Conservation (phyloP, 192 early-diverging fungal genomes). For the Backusella circina region DNA sequence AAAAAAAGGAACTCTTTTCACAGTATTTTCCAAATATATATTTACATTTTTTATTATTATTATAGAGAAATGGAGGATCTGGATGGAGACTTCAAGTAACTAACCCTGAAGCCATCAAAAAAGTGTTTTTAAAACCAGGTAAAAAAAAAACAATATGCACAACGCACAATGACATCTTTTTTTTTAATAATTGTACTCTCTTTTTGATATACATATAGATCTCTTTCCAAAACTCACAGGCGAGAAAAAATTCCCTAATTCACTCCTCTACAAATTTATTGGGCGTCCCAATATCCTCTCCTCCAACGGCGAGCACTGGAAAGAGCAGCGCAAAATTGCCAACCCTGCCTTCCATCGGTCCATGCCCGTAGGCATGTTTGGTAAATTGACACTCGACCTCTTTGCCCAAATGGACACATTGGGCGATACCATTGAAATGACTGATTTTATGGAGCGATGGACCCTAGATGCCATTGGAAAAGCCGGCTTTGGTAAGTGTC, state of each 20-base stretch:
- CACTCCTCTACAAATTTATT: not conserved
- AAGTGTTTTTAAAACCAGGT: not conserved
- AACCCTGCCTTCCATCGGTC: conserved; percentile 19
- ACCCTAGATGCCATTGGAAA: not conserved
- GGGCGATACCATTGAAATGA: not conserved
- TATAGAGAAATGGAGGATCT: not conserved
- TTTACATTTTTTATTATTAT: not conserved
- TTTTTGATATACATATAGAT: too few species aligned
- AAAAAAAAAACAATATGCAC: not conserved
- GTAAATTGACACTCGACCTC: not conserved
- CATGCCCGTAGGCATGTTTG: conserved; percentile 14
- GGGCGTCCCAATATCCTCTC: not conserved
- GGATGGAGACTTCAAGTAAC: not conserved
- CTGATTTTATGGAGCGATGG: not conserved
- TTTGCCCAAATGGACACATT: not conserved
- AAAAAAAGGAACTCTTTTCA: too few species aligned
- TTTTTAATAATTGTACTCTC: not conserved
- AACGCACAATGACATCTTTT: not conserved
- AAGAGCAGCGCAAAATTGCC: conserved; percentile 12
- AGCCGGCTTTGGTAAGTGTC: not conserved
- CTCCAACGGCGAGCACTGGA: conserved; percentile 7
- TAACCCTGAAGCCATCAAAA: not conserved
- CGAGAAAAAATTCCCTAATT: not conserved
- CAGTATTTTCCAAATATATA: too few species aligned
- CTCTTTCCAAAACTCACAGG: not conserved